A percentile compares a stretch with the other conserved stretches of the same genome.
These are phyloP conservation scores for Trichophyton mentagrophytes DNA, from an alignment of 2,329 filamentous ascomycete genomes.

Conservation along the genomic window DNA sequence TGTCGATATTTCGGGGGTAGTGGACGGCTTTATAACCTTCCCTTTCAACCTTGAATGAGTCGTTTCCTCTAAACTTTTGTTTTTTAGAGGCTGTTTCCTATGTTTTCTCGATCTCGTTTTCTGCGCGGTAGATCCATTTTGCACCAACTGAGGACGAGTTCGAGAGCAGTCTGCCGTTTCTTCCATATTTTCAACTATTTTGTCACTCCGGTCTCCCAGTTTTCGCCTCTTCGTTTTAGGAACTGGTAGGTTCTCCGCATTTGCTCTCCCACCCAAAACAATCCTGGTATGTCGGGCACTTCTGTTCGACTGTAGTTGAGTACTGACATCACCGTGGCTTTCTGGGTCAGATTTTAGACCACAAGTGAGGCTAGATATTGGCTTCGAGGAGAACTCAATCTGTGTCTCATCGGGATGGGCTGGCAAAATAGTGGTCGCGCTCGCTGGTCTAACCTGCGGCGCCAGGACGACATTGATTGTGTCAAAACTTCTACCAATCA, in stretches of 20 bases:
- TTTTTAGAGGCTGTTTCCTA: conserved; percentile 18
- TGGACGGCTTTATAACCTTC: conserved; percentile 24
- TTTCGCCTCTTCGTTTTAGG: not conserved
- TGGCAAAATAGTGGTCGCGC: not conserved
- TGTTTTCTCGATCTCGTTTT: conserved; percentile 14
- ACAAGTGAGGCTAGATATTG: not conserved
- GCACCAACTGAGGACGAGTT: not conserved
- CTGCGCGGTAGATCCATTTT: not conserved
- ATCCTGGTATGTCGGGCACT: not conserved
- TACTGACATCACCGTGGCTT: not conserved
- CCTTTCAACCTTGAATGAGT: conserved; percentile 26
- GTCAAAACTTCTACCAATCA: not conserved
- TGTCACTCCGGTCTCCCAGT: not conserved
- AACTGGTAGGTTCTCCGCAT: conserved; percentile 9
- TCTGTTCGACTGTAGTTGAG: not conserved
- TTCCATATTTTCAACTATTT: not conserved
- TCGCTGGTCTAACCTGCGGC: not conserved
- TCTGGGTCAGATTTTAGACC: not conserved
- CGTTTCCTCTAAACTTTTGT: conserved; percentile 16
- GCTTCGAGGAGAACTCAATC: not conserved
- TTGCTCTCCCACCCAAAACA: not conserved
- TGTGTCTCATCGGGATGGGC: not conserved
- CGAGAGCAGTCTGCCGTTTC: not conserved
- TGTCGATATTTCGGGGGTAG: conserved; percentile 8
- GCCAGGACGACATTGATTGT: not conserved